phyloP scores from a whole-genome alignment of 129 eudicot species.

The Glebionis coronaria region DNA sequence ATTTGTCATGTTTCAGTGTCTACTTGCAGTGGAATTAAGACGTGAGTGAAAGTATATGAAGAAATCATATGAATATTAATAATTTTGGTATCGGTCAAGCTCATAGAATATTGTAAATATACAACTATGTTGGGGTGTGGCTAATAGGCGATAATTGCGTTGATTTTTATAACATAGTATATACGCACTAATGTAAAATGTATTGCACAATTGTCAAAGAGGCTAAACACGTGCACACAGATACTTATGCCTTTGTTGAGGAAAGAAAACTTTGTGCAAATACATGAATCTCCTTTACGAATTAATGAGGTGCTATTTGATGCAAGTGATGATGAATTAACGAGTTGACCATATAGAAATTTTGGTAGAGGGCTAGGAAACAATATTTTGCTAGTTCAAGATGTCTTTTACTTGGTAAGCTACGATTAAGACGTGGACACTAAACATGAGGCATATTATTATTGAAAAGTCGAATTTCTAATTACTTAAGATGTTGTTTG shows the following conservation, averaged over 20 bases:
- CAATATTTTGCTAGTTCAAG: background rate
- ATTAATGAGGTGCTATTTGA: background rate
- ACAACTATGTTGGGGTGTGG: background rate
- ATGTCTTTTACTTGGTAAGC: background rate
- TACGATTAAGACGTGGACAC: background rate
- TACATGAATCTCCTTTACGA: background rate
- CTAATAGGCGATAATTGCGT: slow-evolving; percentile 6
- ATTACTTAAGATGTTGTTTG: no score
- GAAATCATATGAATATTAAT: background rate
- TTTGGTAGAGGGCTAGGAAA: background rate
- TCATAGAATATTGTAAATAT: slow-evolving; percentile 8
- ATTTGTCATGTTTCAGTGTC: slow-evolving; percentile 19
- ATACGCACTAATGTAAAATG: slow-evolving; percentile 5
- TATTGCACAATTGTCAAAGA: background rate
- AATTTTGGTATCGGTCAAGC: background rate
- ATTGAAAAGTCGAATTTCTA: no score
- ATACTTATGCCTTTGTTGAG: background rate
- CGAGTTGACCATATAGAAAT: background rate
- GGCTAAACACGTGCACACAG: slow-evolving; percentile 19
- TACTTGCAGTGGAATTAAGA: slow-evolving; percentile 12
- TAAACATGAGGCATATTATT: background rate
- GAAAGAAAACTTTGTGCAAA: background rate
- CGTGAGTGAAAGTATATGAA: slow-evolving; percentile 9
- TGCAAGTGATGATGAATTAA: background rate
- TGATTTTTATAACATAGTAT: slow-evolving; percentile 7